Conservation (phyloP, 192 early-diverging fungal species). For the Coemansia reversa region DNA sequence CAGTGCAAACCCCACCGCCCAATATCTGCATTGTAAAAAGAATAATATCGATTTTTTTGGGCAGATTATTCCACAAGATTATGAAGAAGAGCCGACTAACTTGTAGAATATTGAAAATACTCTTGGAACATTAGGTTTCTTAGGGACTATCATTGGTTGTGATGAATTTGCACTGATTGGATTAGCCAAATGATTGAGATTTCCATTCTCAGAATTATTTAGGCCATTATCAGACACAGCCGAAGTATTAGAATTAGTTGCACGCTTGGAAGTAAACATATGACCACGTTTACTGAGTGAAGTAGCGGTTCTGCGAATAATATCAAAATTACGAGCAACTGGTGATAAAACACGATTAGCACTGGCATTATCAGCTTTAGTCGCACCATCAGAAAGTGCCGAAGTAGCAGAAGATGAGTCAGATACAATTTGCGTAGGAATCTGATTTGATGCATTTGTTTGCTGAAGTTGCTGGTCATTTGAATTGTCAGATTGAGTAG, state of each 20-base stretch:
- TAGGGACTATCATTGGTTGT: constrained; percentile 15
- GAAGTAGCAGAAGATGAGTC: constrained; percentile 13
- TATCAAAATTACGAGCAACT: constrained; percentile 30
- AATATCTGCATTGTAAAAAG: too few species aligned
- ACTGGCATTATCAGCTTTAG: constrained; percentile 25
- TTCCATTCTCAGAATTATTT: neutral
- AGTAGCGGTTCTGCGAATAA: constrained; percentile 41
- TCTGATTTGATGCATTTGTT: neutral
- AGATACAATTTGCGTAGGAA: neutral
- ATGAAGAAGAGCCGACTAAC: constrained; percentile 29
- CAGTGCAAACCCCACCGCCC: neutral
- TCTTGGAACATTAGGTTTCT: constrained; percentile 24
- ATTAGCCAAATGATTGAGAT: neutral
- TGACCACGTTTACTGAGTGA: constrained; percentile 41
- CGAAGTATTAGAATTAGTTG: neutral
- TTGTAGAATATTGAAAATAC: constrained; percentile 53
- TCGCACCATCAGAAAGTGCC: constrained; percentile 19
- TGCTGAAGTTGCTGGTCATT: neutral
- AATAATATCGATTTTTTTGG: too few species aligned
- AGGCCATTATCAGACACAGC: too few species aligned
- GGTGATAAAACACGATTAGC: constrained; percentile 3
- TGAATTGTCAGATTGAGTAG: neutral
- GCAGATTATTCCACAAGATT: neutral
- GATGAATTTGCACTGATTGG: neutral
- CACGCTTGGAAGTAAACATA: constrained; percentile 17